phyloP scores from a whole-genome alignment of 2,329 filamentous ascomycete species.

The Tolypocladium ovalisporum region DNA sequence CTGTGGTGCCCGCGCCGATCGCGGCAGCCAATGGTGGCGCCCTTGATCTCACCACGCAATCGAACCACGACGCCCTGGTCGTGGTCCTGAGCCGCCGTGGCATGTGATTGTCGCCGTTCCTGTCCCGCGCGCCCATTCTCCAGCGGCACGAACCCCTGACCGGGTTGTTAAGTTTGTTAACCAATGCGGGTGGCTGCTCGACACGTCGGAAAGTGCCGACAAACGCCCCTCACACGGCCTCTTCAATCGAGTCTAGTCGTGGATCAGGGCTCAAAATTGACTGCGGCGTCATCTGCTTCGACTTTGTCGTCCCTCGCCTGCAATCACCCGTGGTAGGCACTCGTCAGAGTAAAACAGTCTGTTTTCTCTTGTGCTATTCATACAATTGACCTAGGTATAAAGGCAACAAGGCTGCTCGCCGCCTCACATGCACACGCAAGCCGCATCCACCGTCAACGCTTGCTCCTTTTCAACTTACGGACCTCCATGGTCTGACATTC shows the following conservation, averaged over 20 bases:
- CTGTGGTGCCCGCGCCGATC: not conserved
- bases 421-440: not conserved
- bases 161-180: not conserved
- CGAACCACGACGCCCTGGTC: not conserved
- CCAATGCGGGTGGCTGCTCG: not conserved
- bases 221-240: not conserved
- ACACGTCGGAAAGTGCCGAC: not conserved
- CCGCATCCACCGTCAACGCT: not conserved
- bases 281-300: not conserved
- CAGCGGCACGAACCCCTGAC: not conserved
- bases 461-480: too few species aligned
- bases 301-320: too few species aligned
- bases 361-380: too few species aligned
- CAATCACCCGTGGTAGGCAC: too few species aligned
- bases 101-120: not conserved
- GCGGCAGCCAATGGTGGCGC: not conserved
- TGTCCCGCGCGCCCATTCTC: not conserved
- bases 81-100: not conserved
- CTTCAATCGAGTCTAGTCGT: too few species aligned
- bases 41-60: conserved; percentile 2
- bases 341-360: too few species aligned
- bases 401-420: not conserved
- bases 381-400: too few species aligned
- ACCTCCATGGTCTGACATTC: not conserved
- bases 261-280: too few species aligned